Conservation (phyloP, 2,329 filamentous ascomycete species). For the Claviceps sorghi region DNA sequence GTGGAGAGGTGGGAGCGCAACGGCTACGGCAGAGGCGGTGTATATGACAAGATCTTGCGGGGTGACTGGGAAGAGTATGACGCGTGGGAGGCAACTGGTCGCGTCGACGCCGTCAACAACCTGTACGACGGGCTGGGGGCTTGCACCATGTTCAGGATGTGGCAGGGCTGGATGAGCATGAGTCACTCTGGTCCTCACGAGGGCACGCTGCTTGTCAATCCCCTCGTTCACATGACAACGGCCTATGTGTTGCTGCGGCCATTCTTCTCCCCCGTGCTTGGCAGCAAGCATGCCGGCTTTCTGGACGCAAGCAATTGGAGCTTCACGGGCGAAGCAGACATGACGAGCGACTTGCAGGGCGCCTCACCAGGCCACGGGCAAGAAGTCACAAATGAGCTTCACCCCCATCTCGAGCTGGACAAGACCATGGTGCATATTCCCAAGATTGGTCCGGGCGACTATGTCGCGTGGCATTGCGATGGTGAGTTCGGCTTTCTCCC, state of each 20-base stretch:
- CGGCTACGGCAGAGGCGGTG: slow-evolving; percentile 50
- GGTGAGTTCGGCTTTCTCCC: slow-evolving; percentile 20
- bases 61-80: slow-evolving; percentile 73
- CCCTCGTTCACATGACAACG: slow-evolving; percentile 58
- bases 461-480: slow-evolving; percentile 76
- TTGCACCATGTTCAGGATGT: slow-evolving; percentile 75
- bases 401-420: slow-evolving; percentile 56
- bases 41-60: slow-evolving; percentile 59
- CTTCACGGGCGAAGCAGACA: slow-evolving; percentile 30
- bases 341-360: slow-evolving; percentile 53
- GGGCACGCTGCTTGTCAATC: slow-evolving; percentile 72
- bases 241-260: slow-evolving; percentile 71
- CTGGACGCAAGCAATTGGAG: slow-evolving; percentile 45
- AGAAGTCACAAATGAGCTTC: slow-evolving; percentile 51
- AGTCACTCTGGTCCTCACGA: slow-evolving; percentile 56
- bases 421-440: slow-evolving; percentile 58
- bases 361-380: slow-evolving; percentile 55
- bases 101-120: slow-evolving; percentile 55
- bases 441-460: slow-evolving; percentile 56
- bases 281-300: slow-evolving; percentile 17
- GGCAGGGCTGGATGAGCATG: slow-evolving; percentile 80
- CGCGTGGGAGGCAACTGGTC: slow-evolving; percentile 60
- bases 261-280: slow-evolving; percentile 52
- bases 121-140: slow-evolving; percentile 69
- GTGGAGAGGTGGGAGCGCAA: slow-evolving; percentile 60